phyloP scores from a whole-genome alignment of 2,329 filamentous ascomycete genomes.

The Aspergillus awamori region DNA sequence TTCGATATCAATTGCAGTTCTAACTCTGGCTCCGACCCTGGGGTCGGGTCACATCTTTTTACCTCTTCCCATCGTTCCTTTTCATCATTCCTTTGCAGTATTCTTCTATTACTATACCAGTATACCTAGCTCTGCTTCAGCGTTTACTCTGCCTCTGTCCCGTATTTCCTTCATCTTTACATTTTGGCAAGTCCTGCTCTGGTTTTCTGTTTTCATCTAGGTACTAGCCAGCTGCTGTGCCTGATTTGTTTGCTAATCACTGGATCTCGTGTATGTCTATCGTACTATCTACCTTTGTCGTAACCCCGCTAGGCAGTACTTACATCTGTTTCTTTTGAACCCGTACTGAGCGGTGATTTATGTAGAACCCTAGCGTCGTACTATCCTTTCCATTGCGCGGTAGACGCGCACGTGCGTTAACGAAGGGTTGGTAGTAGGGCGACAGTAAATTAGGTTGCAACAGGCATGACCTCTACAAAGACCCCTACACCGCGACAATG shows the following conservation, averaged over 20 bases:
- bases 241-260: neutral
- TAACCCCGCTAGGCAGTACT: no score
- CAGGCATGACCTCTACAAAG: no score
- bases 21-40: neutral
- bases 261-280: neutral
- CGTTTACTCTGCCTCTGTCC: neutral
- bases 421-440: no score
- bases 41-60: neutral
- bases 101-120: neutral
- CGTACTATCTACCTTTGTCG: neutral
- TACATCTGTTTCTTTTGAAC: no score
- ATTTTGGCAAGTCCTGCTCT: neutral
- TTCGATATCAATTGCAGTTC: constrained; percentile 7
- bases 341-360: no score
- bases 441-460: no score
- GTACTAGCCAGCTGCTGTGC: no score
- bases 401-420: no score
- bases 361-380: no score
- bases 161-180: neutral
- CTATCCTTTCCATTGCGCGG: no score
- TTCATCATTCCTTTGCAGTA: neutral
- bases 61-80: neutral
- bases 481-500: no score
- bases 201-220: no score
- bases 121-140: neutral